Conservation (phyloP, 1,284 basidiomycete genomes). For the Tetrapyrgos nigripes region DNA sequence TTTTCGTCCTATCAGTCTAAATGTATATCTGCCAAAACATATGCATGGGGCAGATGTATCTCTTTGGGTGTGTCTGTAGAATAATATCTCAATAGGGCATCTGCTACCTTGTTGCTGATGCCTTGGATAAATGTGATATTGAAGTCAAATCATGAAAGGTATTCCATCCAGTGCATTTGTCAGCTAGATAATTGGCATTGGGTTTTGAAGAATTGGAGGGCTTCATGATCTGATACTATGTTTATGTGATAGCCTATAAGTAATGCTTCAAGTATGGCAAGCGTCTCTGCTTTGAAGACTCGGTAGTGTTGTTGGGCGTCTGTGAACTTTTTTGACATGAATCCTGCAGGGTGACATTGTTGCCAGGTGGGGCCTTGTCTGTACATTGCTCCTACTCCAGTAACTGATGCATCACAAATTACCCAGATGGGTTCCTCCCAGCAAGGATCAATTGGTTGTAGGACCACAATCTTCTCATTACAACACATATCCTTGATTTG, state of each 20-base stretch:
- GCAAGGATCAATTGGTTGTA: slow-evolving; percentile 11
- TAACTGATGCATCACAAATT: slow-evolving; percentile 45
- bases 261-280: slow-evolving; percentile 43
- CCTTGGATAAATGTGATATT: not conserved
- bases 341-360: slow-evolving; percentile 39
- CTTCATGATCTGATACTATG: not conserved
- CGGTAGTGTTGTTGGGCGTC: slow-evolving; percentile 42
- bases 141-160: too few relatives aligned
- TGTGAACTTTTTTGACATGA: slow-evolving; percentile 48
- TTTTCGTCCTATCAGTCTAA: not conserved
- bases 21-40: not conserved
- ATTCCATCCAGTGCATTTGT: too few relatives aligned
- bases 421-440: slow-evolving; percentile 44
- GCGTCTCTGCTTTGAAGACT: slow-evolving; percentile 41
- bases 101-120: not conserved
- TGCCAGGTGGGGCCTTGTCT: slow-evolving; percentile 44
- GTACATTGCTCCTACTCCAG: slow-evolving; percentile 43
- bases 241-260: slow-evolving; percentile 20
- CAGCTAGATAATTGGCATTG: too few relatives aligned
- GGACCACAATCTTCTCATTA: slow-evolving; percentile 12
- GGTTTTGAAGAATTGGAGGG: too few relatives aligned
- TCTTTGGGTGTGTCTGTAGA: too few relatives aligned
- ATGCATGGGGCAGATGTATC: too few relatives aligned
- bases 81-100: not conserved
- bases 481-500: slow-evolving; percentile 10